Evolutionary conservation across 73 alveolate genomes (phyloP).

Genomic region (Blepharisma japonicum): DNA sequence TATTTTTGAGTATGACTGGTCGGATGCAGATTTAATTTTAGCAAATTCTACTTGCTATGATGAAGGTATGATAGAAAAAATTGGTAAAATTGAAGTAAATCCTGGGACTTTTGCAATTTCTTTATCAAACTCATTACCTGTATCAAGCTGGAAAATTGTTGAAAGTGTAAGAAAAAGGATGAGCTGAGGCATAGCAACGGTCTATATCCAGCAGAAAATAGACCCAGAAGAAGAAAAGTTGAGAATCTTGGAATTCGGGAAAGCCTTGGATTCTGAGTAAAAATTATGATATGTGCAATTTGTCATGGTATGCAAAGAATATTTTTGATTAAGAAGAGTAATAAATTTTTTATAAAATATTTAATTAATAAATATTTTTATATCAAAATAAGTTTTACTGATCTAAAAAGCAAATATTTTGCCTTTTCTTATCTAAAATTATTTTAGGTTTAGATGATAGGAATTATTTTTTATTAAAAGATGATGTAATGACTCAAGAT

Average conservation of each 20-base stretch:
- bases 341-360: too few species aligned
- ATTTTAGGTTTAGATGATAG: too few species aligned
- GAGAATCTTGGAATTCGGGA: conserved; percentile 3
- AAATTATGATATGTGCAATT: not conserved
- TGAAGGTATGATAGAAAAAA: conserved; percentile 66
- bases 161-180: conserved; percentile 59
- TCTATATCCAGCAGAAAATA: conserved; percentile 73
- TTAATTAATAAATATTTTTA: too few species aligned
- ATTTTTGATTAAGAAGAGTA: too few species aligned
- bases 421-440: too few species aligned
- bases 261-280: not conserved
- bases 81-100: conserved; percentile 64
- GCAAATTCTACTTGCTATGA: conserved; percentile 93
- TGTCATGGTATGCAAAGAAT: too few species aligned
- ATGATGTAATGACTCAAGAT: too few species aligned
- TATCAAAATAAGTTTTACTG: too few species aligned
- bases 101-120: conserved; percentile 67
- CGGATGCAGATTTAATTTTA: conserved; percentile 79
- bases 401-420: too few species aligned
- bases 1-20: conserved; percentile 72
- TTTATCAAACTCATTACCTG: conserved; percentile 68
- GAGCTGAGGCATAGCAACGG: conserved; percentile 92
- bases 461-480: too few species aligned
- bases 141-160: conserved; percentile 72
- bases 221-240: conserved; percentile 13